Base-by-base conservation (phyloP, 768 basidiomycete species). In the Leucocoprinus birnbaumii region DNA sequence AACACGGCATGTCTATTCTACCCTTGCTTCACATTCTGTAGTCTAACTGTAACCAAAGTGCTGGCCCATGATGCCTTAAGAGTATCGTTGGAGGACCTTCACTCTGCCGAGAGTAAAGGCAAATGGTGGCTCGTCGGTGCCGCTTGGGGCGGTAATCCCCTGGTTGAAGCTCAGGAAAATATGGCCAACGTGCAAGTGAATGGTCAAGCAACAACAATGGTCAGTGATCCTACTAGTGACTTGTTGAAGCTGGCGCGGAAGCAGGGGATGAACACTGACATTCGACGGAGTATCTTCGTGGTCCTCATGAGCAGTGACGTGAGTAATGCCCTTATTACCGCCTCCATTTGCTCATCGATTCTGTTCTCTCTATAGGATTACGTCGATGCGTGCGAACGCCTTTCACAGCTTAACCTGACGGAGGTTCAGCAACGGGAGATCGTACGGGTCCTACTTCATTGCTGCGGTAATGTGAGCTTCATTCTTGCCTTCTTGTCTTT, bases 101-200 rank as follows among this genome's bases (percentile, higher is more conserved):
- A 83, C 57, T 82, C 85, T 0, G 86, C 93, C 1, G 85, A 91
- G 53, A 89, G 80, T 10, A 90, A 86, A 65, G 97, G 95, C 3
- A 97, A 97, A 73, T 98, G 97, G 97, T 98, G 97, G 96, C 78
- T 98, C 2, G 91, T 98, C 34, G 97, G 96, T 16, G 93, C 96
- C 1, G 96, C 91, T 0, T 99, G 96, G 96, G 80, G 81, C 27
- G 95, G 95, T 2, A 86, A 98, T 63, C 95, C 97, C 7, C 80
- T 98, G 3, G 77, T 86, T 18, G 95, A 98, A 53, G 81, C 78
- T 42, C 80, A 81, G 55, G 62, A 66, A 19, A 67, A 66, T 31
- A 46, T 58, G 2, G 57, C 65, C 3, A 46, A 62, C 3, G 35
- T 42, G 58, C 64, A 34, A 60, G 48, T 51, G 53, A 61, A 50